Conservation (phyloP, 495 filamentous ascomycete species). For the Podospora comata region DNA sequence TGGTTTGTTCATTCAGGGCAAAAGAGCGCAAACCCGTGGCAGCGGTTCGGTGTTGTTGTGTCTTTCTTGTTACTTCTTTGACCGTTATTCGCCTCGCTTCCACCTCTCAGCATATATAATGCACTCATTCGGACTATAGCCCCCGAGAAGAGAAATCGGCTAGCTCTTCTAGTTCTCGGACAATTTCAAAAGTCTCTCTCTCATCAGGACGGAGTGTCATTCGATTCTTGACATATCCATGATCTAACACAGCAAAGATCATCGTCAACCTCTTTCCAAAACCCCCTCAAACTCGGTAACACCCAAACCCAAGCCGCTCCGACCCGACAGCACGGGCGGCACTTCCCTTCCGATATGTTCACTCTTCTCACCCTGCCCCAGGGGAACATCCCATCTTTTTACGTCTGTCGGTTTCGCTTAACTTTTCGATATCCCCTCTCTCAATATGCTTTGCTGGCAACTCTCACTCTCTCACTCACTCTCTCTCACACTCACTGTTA, state of each 20-base stretch:
- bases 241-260: not conserved
- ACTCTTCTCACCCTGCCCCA: not conserved
- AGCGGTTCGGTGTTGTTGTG: not conserved
- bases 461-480: too few relatives aligned
- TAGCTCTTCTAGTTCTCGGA: not conserved
- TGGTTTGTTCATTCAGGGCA: not conserved
- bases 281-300: not conserved
- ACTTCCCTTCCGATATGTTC: not conserved
- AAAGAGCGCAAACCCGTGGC: not conserved
- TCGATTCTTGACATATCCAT: not conserved
- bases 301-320: not conserved
- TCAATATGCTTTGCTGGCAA: not conserved
- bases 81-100: not conserved
- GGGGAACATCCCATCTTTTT: not conserved
- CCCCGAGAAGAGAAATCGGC: not conserved
- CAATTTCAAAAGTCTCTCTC: not conserved
- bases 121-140: not conserved
- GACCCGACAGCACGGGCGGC: not conserved
- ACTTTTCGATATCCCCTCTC: not conserved
- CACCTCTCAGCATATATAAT: not conserved
- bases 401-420: not conserved
- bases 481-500: too few relatives aligned
- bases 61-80: not conserved
- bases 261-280: not conserved
- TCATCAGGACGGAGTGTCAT: not conserved